Evolutionary conservation across 345 rosid genomes (phyloP), one percentile per base, ranked within the genome.

Genomic region (Angophora floribunda): DNA sequence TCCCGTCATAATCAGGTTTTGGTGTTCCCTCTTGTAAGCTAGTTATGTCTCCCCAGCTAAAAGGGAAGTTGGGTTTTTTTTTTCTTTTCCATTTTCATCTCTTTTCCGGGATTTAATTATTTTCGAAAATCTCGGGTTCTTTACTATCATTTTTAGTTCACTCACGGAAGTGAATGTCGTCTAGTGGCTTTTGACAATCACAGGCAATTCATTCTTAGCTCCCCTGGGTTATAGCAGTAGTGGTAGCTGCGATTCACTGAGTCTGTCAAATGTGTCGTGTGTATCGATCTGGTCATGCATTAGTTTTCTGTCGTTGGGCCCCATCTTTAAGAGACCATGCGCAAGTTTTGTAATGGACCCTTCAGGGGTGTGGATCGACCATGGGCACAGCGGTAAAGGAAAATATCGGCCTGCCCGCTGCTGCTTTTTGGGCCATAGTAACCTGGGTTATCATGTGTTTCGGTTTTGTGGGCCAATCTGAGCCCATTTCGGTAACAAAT

Each of bases 81-180:
- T 36, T 41, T 36, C 30, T 19, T 16, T 67, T 16, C 0, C 28
- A 36, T 36, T 36, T 36, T 36, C 41, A 36, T 36, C 61, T 19
- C 13, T 17, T 75, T 75, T 75, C 82, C 88, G 92, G 89, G 95
- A 90, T 90, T 92, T 94, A 89, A 59, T 67, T 92, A 93, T 93
- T 94, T 93, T 87, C 86, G 70, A 90, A 91, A 93, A 90, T 92
- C 94, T 92, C 92, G 85, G 94, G 85, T 41, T 14, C 41, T 75
- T 75, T 41, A 75, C 49, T 21, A 10, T 75, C 49, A 75, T 75
- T 75, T 75, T 75, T 75, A 75, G 82, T 36, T 75, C 82, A 36
- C 82, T 75, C 45, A 9, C 44, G 82, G 49, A 41, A 75, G 82
- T 57, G 45, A 36, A 41, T 75, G 13, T 41, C 82, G 49, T 75